Percentiles rank a stretch among this genome's conserved stretches.
These are phyloP conservation scores for Nemania abortiva DNA, from an alignment of 2,329 filamentous ascomycete genomes.

Conservation along the genomic window DNA sequence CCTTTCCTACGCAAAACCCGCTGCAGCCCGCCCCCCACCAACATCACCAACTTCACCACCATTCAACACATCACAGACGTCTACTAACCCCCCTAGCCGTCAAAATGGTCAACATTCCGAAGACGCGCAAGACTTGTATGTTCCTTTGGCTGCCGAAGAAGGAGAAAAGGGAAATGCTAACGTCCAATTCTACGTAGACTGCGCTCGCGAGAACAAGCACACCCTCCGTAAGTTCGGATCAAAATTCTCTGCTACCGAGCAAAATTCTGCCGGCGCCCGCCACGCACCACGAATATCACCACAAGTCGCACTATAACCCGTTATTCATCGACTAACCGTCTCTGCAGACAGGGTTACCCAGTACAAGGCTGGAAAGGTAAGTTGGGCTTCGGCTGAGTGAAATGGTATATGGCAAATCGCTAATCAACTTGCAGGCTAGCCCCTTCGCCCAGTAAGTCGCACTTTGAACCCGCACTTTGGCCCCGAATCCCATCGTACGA, in stretches of 20 bases:
- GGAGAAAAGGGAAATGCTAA: slow-evolving; percentile 11
- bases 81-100: slow-evolving; percentile 31
- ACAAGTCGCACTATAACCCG: background rate
- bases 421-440: slow-evolving; percentile 31
- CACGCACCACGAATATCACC: background rate
- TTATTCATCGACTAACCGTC: slow-evolving; percentile 19
- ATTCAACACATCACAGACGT: slow-evolving; percentile 33
- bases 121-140: slow-evolving; percentile 41
- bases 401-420: slow-evolving; percentile 18
- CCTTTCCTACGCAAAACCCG: slow-evolving; percentile 30
- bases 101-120: slow-evolving; percentile 45
- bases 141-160: background rate
- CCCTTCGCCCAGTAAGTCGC: slow-evolving; percentile 43
- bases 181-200: slow-evolving; percentile 25
- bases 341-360: slow-evolving; percentile 41
- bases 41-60: slow-evolving; percentile 38
- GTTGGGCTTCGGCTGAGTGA: slow-evolving; percentile 9
- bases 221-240: slow-evolving; percentile 38
- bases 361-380: slow-evolving; percentile 43
- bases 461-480: slow-evolving; percentile 1
- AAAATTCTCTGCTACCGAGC: background rate
- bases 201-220: slow-evolving; percentile 44
- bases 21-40: slow-evolving; percentile 24
- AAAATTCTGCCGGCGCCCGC: background rate
- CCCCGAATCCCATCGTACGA: slow-evolving; percentile 5